A percentile compares a stretch with the other conserved stretches of the same genome.
These are phyloP conservation scores for Mycena amicta DNA, from an alignment of 768 basidiomycete species.

Conservation along the genomic window DNA sequence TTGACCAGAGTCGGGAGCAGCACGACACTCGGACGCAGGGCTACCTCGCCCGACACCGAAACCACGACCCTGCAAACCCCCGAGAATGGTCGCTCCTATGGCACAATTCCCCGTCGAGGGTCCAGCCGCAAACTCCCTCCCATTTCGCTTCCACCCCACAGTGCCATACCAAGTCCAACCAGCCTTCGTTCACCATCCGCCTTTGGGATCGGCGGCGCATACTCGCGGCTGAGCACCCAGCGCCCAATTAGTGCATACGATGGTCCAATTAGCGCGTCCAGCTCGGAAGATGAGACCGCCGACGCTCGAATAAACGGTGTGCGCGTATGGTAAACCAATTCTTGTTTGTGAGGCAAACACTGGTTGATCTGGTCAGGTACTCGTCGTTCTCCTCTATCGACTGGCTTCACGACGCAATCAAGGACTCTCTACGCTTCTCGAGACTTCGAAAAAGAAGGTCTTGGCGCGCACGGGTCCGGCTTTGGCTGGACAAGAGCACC, in stretches of 20 bases:
- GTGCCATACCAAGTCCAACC: conserved; percentile 40
- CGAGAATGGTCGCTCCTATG: conserved; percentile 49
- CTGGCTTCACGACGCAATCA: conserved; percentile 96
- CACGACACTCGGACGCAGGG: conserved; percentile 20
- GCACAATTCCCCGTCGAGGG: conserved; percentile 46
- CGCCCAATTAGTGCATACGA: conserved; percentile 80
- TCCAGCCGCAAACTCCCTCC: conserved; percentile 31
- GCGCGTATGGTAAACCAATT: conserved; percentile 65
- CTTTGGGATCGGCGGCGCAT: conserved; percentile 42
- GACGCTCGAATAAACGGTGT: conserved; percentile 82
- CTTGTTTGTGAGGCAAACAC: neutral
- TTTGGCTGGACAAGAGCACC: conserved; percentile 72
- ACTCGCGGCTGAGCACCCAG: conserved; percentile 46
- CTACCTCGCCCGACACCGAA: conserved; percentile 31
- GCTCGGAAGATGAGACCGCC: conserved; percentile 43
- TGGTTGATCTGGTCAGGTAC: conserved; percentile 40
- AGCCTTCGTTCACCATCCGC: conserved; percentile 39
- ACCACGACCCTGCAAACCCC: conserved; percentile 35
- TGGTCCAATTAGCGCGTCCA: conserved; percentile 42
- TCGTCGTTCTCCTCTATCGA: conserved; percentile 89
- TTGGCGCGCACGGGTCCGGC: conserved; percentile 61
- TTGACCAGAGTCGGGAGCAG: conserved; percentile 56
- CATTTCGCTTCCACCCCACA: conserved; percentile 34
- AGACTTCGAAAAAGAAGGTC: conserved; percentile 73
- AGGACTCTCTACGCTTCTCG: conserved; percentile 83